phyloP scores from a whole-genome alignment of 805 yeast species.

The Starmera quercuum region DNA sequence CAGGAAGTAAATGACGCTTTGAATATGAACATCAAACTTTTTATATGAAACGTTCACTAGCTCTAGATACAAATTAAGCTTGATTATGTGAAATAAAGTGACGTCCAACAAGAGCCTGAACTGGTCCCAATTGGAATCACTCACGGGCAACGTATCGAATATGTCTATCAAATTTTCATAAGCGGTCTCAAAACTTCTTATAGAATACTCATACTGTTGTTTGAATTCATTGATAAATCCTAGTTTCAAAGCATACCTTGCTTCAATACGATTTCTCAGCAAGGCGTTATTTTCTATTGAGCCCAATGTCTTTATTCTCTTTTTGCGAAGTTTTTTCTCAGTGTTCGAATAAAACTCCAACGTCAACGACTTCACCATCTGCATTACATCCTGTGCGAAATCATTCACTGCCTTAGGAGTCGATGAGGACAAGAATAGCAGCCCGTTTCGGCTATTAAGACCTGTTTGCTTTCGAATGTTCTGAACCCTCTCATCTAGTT shows the following conservation, averaged over 20 bases:
- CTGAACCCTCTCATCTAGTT: conserved; percentile 27
- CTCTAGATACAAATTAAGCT: conserved; percentile 51
- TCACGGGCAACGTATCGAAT: conserved; percentile 21
- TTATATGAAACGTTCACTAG: conserved; percentile 51
- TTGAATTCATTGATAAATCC: conserved; percentile 44
- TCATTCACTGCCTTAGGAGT: conserved; percentile 30
- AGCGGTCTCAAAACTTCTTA: conserved; percentile 43
- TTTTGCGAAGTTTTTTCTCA: conserved; percentile 33
- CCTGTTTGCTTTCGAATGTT: conserved; percentile 33
- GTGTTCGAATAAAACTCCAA: conserved; percentile 35
- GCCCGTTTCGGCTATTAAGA: conserved; percentile 35
- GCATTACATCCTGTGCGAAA: conserved; percentile 31
- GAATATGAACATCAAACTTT: conserved; percentile 59
- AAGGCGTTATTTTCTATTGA: conserved; percentile 1
- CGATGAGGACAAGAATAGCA: conserved; percentile 31
- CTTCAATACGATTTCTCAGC: conserved; percentile 13
- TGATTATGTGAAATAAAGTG: conserved; percentile 53
- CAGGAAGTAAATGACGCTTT: conserved; percentile 35
- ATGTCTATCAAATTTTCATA: conserved; percentile 42
- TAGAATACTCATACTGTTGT: conserved; percentile 38
- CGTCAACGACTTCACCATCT: conserved; percentile 31
- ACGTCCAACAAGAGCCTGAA: conserved; percentile 49
- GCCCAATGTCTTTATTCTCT: conserved; percentile 20
- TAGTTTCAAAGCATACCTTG: conserved; percentile 43
- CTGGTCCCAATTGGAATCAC: conserved; percentile 31